phyloP scores from a whole-genome alignment of 2,329 filamentous ascomycete genomes.

The Thielaviopsis ethacetica region DNA sequence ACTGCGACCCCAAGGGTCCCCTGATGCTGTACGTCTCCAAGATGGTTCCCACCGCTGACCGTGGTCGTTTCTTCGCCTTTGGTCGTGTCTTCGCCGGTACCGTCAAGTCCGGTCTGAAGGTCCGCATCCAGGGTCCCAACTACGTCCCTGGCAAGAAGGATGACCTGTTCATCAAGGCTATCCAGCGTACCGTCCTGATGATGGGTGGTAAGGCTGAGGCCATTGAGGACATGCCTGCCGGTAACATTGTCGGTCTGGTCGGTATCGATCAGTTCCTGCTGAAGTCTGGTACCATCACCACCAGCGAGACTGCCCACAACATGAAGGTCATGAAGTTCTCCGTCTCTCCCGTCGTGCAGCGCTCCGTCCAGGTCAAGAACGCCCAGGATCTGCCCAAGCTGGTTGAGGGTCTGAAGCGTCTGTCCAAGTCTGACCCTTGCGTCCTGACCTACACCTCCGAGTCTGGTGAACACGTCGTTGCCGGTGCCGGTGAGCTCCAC shows the following conservation, averaged over 20 bases:
- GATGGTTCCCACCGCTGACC: conserved; percentile 99
- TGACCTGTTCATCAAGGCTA: conserved; percentile 96
- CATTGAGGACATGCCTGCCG: conserved; percentile 95
- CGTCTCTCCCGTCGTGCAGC: conserved; percentile 95
- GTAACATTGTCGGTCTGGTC: conserved; percentile 99
- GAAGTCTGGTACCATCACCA: conserved; percentile 99
- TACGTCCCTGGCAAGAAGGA: conserved; percentile 98
- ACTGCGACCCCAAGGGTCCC: conserved; percentile 93
- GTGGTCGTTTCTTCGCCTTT: conserved; percentile 99
- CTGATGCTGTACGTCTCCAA: conserved; percentile 99
- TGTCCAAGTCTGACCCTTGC: conserved; percentile 99
- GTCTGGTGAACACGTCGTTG: conserved; percentile 97
- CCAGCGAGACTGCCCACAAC: conserved; percentile 95
- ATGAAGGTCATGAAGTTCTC: conserved; percentile 99
- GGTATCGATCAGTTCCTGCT: conserved; percentile 99
- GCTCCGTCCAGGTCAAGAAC: conserved; percentile 99
- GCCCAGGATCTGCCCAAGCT: conserved; percentile 99
- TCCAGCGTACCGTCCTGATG: conserved; percentile 99
- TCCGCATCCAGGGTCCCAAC: conserved; percentile 99
- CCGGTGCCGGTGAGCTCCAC: conserved; percentile 97
- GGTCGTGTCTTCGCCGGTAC: conserved; percentile 99
- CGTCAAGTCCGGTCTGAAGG: conserved; percentile 93
- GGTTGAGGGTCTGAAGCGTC: conserved; percentile 99
- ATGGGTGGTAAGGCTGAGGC: conserved; percentile 99
- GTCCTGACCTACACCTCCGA: conserved; percentile 79